phyloP scores from a whole-genome alignment of 352 stramenopile genomes.

The Vaucheria bursata region DNA sequence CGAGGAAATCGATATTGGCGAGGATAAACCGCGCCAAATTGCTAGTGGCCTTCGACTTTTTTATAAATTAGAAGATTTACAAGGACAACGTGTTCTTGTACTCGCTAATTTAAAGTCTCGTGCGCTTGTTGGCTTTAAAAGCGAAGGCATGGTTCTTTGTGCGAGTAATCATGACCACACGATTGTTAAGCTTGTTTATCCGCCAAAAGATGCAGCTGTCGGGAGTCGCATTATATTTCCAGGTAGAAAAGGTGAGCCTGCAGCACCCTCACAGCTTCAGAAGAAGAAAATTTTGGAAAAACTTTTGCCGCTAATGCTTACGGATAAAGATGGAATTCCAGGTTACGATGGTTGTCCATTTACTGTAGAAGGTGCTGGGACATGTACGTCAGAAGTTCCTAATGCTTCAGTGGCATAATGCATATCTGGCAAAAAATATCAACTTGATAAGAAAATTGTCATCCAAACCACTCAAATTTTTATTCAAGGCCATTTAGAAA shows the following conservation, averaged over 20 bases:
- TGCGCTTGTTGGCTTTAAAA: slow-evolving; percentile 89
- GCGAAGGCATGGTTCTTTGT: slow-evolving; percentile 52
- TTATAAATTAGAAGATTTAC: slow-evolving; percentile 85
- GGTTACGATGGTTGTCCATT: not conserved
- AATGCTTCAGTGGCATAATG: not conserved
- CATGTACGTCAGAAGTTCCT: not conserved
- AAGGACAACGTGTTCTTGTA: slow-evolving; percentile 90
- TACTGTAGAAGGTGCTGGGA: not conserved
- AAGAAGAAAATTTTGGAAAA: slow-evolving; percentile 63
- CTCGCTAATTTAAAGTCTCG: slow-evolving; percentile 96
- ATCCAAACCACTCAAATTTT: no score
- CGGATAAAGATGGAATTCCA: not conserved
- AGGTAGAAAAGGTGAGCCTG: slow-evolving; percentile 48
- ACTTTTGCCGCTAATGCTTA: not conserved
- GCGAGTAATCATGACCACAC: slow-evolving; percentile 51
- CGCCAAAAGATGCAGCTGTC: slow-evolving; percentile 31
- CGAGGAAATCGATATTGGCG: slow-evolving; percentile 94
- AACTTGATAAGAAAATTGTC: no score
- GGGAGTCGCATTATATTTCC: slow-evolving; percentile 66
- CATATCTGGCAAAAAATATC: no score
- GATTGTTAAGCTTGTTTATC: slow-evolving; percentile 47
- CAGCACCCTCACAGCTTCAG: slow-evolving; percentile 57
- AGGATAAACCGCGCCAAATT: slow-evolving; percentile 79
- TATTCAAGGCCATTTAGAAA: no score
- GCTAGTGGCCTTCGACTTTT: slow-evolving; percentile 83